Conservation (phyloP, 257 asterid species). For the Lantana camara region DNA sequence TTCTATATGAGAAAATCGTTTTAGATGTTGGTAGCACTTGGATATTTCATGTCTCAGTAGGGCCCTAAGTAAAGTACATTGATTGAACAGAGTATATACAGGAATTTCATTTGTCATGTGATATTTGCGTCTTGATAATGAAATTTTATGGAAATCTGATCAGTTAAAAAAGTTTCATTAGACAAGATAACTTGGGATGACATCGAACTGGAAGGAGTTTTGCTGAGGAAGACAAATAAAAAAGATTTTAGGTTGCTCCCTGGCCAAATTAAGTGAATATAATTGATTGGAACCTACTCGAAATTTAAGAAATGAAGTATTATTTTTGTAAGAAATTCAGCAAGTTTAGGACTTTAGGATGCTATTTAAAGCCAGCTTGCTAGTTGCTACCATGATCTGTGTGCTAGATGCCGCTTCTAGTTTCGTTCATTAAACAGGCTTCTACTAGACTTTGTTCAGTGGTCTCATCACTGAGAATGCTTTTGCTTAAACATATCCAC, state of each 20-base stretch:
- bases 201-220: constrained; percentile 18
- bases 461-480: not conserved
- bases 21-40: not conserved
- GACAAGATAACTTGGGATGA: constrained; percentile 7
- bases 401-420: not conserved
- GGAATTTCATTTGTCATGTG: not conserved
- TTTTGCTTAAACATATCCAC: constrained; percentile 1
- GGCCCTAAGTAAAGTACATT: not conserved
- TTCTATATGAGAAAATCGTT: not conserved
- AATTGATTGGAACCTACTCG: no score
- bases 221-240: not conserved
- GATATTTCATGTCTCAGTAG: not conserved
- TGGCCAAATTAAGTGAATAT: not conserved
- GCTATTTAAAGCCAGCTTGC: constrained; percentile 1
- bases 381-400: constrained; percentile 2
- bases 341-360: no score
- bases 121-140: not conserved
- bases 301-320: not conserved
- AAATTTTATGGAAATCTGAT: not conserved
- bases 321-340: no score
- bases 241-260: not conserved
- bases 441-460: not conserved
- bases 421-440: not conserved
- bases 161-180: constrained; percentile 16
- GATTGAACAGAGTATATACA: not conserved